A percentile compares a stretch with the other conserved stretches of the same genome.
Conservation (phyloP, 169 alveolate species). For the Miamiensis avidus region DNA sequence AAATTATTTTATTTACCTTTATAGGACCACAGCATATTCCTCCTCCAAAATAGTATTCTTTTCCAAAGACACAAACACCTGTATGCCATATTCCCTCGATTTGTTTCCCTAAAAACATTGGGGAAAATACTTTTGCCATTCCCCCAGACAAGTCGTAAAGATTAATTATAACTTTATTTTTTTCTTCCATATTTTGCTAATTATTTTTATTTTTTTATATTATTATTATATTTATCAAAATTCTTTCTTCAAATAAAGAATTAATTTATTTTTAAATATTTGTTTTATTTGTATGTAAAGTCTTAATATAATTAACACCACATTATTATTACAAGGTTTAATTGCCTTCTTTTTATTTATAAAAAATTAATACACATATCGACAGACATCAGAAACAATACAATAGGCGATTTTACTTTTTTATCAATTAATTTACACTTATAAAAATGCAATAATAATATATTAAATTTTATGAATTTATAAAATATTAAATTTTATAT, state of each 20-base stretch:
- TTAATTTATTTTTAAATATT: too few relatives aligned
- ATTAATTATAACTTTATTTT: constrained; percentile 55
- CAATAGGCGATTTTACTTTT: too few relatives aligned
- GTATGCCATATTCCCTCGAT: constrained; percentile 97
- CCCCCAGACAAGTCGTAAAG: constrained; percentile 86
- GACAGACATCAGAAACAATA: too few relatives aligned
- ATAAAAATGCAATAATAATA: too few relatives aligned
- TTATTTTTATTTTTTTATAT: too few relatives aligned
- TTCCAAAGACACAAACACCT: constrained; percentile 90
- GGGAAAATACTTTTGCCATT: constrained; percentile 85
- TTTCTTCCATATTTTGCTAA: not conserved
- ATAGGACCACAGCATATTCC: constrained; percentile 86
- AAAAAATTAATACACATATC: too few relatives aligned
- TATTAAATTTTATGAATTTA: too few relatives aligned
- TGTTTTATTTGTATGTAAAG: too few relatives aligned
- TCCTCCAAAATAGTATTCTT: constrained; percentile 95
- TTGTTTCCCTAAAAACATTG: constrained; percentile 88
- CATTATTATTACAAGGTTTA: not conserved
- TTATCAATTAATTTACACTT: too few relatives aligned
- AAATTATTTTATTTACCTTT: not conserved
- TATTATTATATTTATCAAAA: too few relatives aligned
- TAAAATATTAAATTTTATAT: too few relatives aligned
- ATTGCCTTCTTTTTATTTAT: not conserved
- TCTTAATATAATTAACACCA: not conserved
- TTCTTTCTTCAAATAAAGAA: too few relatives aligned